Conservation (phyloP, 768 basidiomycete genomes). For the Pilatotrama ljubarskyi region DNA sequence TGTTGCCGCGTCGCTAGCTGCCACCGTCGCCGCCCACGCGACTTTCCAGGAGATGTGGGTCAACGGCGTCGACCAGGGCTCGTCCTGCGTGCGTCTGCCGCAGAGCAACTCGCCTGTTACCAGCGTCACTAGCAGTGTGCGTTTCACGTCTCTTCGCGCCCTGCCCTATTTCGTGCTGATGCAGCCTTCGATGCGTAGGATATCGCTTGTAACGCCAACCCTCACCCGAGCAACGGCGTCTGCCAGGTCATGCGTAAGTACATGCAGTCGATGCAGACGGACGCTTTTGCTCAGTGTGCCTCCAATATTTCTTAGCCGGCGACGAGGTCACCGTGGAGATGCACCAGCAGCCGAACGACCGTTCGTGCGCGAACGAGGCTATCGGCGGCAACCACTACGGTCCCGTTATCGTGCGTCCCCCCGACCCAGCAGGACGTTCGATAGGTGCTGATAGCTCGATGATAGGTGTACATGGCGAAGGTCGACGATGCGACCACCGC, state of each 20-base stretch:
- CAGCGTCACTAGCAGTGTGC: conserved; percentile 37
- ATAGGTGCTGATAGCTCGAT: not conserved
- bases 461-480: conserved; percentile 48
- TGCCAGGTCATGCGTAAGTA: conserved; percentile 45
- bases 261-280: too few relatives aligned
- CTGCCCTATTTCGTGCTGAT: not conserved
- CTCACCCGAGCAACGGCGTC: conserved; percentile 36
- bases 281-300: too few relatives aligned
- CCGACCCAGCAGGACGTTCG: not conserved
- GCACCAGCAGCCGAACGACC: conserved; percentile 51
- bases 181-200: conserved; percentile 31
- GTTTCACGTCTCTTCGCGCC: conserved; percentile 6
- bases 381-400: conserved; percentile 56
- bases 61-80: conserved; percentile 48
- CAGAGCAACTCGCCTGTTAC: conserved; percentile 50
- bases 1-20: conserved; percentile 37
- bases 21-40: conserved; percentile 48
- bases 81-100: conserved; percentile 47
- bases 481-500: conserved; percentile 48
- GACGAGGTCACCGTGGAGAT: conserved; percentile 52
- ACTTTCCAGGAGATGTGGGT: conserved; percentile 59
- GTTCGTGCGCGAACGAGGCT: conserved; percentile 47
- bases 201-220: conserved; percentile 48
- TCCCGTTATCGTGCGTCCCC: conserved; percentile 38
- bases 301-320: conserved; percentile 36